These are phyloP conservation scores for Talaromyces borbonicus DNA, from an alignment of 495 filamentous ascomycete genomes.

Conservation along the genomic window DNA sequence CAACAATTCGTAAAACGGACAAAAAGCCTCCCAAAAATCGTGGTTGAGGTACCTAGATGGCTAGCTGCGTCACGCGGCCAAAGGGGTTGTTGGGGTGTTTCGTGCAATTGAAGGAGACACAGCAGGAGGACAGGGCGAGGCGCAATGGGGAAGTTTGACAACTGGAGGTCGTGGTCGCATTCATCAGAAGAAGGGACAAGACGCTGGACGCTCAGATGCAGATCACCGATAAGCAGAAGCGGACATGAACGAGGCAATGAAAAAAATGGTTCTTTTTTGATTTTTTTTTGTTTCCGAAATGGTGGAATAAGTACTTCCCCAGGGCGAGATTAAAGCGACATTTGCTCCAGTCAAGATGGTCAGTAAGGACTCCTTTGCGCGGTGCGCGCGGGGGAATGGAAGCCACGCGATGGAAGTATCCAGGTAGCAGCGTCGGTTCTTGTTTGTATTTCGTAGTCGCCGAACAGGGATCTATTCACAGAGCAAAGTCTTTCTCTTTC, in stretches of 20 bases:
- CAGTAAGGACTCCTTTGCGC: too few species aligned
- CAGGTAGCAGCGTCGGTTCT: too few species aligned
- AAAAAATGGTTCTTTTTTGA: background rate
- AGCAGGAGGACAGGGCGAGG: slow-evolving; percentile 2
- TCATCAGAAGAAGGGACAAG: background rate
- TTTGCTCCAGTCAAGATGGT: too few species aligned
- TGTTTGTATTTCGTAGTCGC: too few species aligned
- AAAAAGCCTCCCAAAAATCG: slow-evolving; percentile 6
- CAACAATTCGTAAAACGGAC: slow-evolving; percentile 2
- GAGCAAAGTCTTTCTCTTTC: too few species aligned
- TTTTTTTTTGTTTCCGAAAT: too few species aligned
- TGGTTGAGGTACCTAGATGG: slow-evolving; percentile 2
- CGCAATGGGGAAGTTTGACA: background rate
- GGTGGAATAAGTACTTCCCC: too few species aligned
- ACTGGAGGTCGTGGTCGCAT: background rate
- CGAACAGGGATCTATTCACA: too few species aligned
- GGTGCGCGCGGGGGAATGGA: too few species aligned
- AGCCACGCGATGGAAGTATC: too few species aligned
- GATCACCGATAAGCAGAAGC: background rate
- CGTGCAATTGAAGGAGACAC: slow-evolving; percentile 2
- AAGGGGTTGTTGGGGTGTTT: background rate
- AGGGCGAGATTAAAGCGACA: too few species aligned
- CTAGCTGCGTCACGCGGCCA: background rate
- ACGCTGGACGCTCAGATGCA: background rate
- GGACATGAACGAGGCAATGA: background rate